These are phyloP conservation scores for Silene uniflora DNA, from an alignment of 148 eudicot genomes.

Conservation along the genomic window DNA sequence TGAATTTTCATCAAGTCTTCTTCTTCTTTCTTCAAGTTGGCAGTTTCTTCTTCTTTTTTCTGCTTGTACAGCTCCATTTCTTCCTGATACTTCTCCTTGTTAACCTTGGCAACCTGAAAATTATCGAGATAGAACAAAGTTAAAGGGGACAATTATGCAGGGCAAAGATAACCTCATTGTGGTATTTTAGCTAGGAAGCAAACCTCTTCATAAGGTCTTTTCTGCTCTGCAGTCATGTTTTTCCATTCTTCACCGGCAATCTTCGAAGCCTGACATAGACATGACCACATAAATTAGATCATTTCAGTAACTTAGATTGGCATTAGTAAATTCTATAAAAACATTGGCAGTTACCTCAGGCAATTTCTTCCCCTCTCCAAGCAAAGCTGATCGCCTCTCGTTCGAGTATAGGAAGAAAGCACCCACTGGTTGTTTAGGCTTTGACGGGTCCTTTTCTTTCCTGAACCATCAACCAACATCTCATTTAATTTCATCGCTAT, in stretches of 20 bases:
- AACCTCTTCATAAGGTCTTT: conserved; percentile 70
- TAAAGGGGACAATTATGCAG: background rate
- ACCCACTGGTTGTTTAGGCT: conserved; percentile 82
- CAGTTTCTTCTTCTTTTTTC: conserved; percentile 81
- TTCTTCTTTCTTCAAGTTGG: conserved; percentile 51
- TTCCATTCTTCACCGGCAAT: conserved; percentile 90
- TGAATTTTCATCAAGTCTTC: conserved; percentile 78
- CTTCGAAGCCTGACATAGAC: conserved; percentile 54
- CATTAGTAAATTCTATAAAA: background rate
- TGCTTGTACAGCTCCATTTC: conserved; percentile 86
- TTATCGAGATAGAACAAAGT: background rate
- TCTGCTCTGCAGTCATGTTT: conserved; percentile 69
- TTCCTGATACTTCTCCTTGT: conserved; percentile 16
- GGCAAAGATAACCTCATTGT: background rate
- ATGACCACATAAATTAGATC: background rate
- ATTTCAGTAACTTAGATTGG: background rate
- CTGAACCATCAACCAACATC: conserved; percentile 21
- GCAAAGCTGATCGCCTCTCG: conserved; percentile 56
- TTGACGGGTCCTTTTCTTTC: conserved; percentile 82
- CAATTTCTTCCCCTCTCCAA: conserved; percentile 56
- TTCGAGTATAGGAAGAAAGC: conserved; percentile 73
- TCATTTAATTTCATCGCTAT: background rate
- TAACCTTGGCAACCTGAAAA: background rate
- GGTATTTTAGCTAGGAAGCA: background rate
- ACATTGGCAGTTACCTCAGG: conserved; percentile 47